These are phyloP conservation scores for Boeremia lycopersici DNA, from an alignment of 2,329 filamentous ascomycete species.

Conservation along the genomic window DNA sequence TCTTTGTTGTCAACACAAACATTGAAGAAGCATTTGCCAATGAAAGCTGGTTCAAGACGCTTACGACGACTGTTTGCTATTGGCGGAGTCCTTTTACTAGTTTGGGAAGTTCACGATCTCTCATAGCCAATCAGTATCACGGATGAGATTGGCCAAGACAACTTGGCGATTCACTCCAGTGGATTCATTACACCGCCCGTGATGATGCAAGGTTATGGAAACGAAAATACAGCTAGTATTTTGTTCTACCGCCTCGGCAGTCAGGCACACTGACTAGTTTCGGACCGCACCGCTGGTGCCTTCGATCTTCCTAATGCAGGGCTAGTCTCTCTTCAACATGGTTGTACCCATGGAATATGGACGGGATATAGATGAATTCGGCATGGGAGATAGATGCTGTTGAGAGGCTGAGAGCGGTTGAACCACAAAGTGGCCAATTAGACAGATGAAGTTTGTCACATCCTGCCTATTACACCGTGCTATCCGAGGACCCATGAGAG, in stretches of 20 bases:
- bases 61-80: constrained; percentile 12
- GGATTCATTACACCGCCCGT: neutral
- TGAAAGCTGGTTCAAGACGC: constrained; percentile 9
- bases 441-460: neutral
- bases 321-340: constrained; percentile 1
- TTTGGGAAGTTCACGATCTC: neutral
- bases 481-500: neutral
- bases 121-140: neutral
- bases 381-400: neutral
- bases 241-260: constrained; percentile 1
- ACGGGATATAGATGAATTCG: neutral
- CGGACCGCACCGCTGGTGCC: constrained; percentile 7
- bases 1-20: neutral
- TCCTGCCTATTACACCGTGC: constrained; percentile 8
- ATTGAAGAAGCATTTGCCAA: constrained; percentile 6
- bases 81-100: constrained; percentile 1
- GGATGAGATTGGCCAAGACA: constrained; percentile 8
- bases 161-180: constrained; percentile 13
- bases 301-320: neutral
- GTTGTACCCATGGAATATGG: neutral
- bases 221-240: neutral
- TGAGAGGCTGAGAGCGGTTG: neutral
- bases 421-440: constrained; percentile 1
- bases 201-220: constrained; percentile 1
- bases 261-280: constrained; percentile 3